phyloP scores from a whole-genome alignment of 176 grass and related monocot species.

The Carex myosuroides region DNA sequence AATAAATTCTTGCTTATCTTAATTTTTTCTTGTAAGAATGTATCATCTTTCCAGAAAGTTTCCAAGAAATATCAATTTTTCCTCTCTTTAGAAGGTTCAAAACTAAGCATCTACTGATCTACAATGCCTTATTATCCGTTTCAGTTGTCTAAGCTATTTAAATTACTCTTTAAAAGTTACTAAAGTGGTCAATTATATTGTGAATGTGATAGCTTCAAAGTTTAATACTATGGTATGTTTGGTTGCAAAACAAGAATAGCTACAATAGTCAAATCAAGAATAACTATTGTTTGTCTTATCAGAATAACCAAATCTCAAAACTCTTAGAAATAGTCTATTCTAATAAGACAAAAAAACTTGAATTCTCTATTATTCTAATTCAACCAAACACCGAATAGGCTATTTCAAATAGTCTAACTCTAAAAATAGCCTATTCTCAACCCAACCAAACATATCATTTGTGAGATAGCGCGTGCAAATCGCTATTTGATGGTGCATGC shows the following conservation, averaged over 20 bases:
- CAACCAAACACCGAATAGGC: no score
- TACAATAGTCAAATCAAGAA: no score
- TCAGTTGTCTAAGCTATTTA: not conserved
- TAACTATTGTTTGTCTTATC: no score
- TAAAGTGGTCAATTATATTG: not conserved
- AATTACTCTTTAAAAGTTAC: not conserved
- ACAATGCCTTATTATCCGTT: not conserved
- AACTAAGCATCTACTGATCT: not conserved
- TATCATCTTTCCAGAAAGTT: conserved; percentile 15
- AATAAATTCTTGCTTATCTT: conserved; percentile 27
- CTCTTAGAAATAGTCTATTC: no score
- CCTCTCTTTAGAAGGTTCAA: not conserved
- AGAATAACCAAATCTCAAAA: no score
- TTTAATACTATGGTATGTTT: not conserved
- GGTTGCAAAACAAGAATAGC: no score
- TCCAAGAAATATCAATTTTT: not conserved
- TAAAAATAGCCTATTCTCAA: no score
- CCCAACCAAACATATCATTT: no score
- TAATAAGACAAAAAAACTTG: no score
- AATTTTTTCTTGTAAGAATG: conserved; percentile 9
- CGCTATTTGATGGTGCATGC: not conserved
- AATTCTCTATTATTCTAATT: no score
- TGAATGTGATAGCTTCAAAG: not conserved
- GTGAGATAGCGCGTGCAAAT: not conserved
- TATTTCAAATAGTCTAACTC: no score